Evolutionary conservation across 768 basidiomycete species (phyloP), one percentile per base, ranked within the genome.

Genomic region (Auricularia heimuer): DNA sequence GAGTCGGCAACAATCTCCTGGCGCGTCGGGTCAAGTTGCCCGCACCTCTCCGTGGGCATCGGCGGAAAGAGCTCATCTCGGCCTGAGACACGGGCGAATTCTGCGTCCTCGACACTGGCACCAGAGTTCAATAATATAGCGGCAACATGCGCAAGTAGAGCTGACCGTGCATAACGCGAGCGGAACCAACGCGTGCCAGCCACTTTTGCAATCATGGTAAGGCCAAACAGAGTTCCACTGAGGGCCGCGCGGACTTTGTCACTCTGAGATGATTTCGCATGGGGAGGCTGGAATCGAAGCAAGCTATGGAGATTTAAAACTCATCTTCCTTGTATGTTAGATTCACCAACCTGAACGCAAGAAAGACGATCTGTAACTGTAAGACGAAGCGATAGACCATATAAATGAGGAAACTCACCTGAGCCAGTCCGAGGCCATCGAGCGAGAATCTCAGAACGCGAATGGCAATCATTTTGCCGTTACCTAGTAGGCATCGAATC

Each of bases 401-500:
- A 21, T 39, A 63, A 54, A 3, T 3, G 37, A 18, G 4, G 2
- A 56, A 18, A 54, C 69, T 54, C 35, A 70, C 71, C 58, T 70
- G 67, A 7, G 71, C 63, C 7, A 72, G 45, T 11, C 70, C 69
- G 16, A 76, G 63, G 33, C 74, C 77, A 68, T 79, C 77, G 11
- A 76, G 60, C 36, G 76, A 76, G 64, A 76, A 79, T 60, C 77
- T 71, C 24, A 77, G 33, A 37, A 68, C 67, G 33, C 69, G 63
- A 36, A 68, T 64, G 33, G 65, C 39, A 36, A 70, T 45, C 39
- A 67, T 62, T n/a, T 44, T 64, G 21, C 68, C 69, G 45, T 70
- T 68, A 10, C 56, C 56, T 60, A 54, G 16, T 16, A 18, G 54
- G 18, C 29, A 54, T 8, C 29, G 1, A 42, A 54, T 54, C 54